Conservation (phyloP, 495 filamentous ascomycete genomes). For the Hyphodiscus hymeniophilus region DNA sequence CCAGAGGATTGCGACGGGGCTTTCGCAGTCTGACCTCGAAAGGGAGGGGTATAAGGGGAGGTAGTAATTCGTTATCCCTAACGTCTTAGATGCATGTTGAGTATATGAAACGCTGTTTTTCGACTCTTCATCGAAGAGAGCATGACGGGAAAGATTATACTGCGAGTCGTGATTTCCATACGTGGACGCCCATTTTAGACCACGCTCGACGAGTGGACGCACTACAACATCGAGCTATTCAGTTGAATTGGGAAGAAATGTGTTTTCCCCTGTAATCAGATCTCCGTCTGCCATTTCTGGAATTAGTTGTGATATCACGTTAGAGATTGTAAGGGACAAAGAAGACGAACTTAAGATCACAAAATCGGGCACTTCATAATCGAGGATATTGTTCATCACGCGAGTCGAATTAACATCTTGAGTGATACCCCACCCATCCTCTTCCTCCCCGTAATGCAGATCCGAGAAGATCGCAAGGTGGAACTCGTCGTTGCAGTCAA, state of each 20-base stretch:
- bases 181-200: conserved; percentile 54
- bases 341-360: conserved; percentile 46
- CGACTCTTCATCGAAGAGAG: conserved; percentile 47
- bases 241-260: conserved; percentile 47
- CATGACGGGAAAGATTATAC: conserved; percentile 46
- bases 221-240: conserved; percentile 56
- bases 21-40: conserved; percentile 21
- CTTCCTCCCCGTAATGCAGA: conserved; percentile 60
- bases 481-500: conserved; percentile 10
- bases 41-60: conserved; percentile 39
- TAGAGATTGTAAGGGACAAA: background rate
- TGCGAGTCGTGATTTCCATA: conserved; percentile 71
- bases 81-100: conserved; percentile 32
- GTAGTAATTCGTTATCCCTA: conserved; percentile 67
- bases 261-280: conserved; percentile 62
- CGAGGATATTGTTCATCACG: conserved; percentile 53
- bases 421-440: conserved; percentile 47
- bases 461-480: conserved; percentile 54
- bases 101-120: conserved; percentile 47
- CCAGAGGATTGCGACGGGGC: conserved; percentile 53
- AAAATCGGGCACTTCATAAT: conserved; percentile 46
- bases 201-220: conserved; percentile 41
- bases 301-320: background rate
- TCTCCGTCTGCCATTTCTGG: conserved; percentile 43
- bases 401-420: conserved; percentile 51